Conservation (phyloP, 257 asterid species). For the Jacaranda copaia region DNA sequence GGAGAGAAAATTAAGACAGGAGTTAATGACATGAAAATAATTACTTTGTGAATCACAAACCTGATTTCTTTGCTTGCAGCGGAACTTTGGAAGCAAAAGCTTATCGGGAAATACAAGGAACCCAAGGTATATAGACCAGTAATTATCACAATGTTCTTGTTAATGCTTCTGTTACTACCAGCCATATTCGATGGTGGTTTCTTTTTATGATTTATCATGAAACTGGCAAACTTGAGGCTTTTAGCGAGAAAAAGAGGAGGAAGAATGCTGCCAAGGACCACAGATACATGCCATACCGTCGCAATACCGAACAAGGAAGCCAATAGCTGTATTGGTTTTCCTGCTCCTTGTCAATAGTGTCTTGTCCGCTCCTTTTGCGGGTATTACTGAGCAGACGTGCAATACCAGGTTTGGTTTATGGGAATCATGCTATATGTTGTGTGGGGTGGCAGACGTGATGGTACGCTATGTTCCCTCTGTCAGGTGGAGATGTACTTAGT, state of each 20-base stretch:
- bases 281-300: conserved; percentile 85
- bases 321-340: conserved; percentile 26
- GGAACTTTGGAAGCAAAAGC: conserved; percentile 73
- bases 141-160: background rate
- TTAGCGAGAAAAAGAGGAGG: conserved; percentile 79
- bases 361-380: background rate
- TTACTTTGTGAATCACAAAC: background rate
- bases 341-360: background rate
- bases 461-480: background rate
- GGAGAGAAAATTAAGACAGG: background rate
- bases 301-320: conserved; percentile 50
- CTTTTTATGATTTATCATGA: conserved; percentile 50
- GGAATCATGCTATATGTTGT: background rate
- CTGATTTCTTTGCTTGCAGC: conserved; percentile 58
- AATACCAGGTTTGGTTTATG: background rate
- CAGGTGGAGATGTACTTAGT: background rate
- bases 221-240: conserved; percentile 84
- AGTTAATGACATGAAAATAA: background rate
- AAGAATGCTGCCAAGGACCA: conserved; percentile 93
- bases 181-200: background rate
- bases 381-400: background rate
- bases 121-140: conserved; percentile 64
- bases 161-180: background rate
- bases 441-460: background rate
- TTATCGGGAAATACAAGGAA: conserved; percentile 73